phyloP scores from a whole-genome alignment of 352 stramenopile species.

The Pythium pyrilobum region DNA sequence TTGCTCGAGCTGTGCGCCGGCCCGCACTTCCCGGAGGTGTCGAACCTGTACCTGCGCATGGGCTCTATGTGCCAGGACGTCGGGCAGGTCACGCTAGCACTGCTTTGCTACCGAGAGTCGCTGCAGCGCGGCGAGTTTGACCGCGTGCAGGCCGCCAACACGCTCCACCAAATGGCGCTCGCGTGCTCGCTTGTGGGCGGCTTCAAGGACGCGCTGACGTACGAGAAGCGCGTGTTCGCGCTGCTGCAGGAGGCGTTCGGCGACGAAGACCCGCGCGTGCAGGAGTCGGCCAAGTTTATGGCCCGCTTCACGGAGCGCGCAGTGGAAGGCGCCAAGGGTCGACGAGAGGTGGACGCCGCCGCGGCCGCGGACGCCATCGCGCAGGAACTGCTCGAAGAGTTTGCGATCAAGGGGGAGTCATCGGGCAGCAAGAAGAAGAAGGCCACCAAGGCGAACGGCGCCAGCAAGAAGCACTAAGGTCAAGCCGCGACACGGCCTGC shows the following conservation, averaged over 20 bases:
- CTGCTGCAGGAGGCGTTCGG: constrained; percentile 81
- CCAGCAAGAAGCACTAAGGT: constrained; percentile 63
- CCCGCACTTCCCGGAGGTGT: constrained; percentile 87
- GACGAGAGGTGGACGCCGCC: constrained; percentile 68
- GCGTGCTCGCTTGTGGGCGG: constrained; percentile 69
- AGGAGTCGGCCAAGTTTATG: constrained; percentile 83
- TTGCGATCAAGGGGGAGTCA: constrained; percentile 61
- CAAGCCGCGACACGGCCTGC: too few relatives aligned
- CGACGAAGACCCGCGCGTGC: constrained; percentile 70
- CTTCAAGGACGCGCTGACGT: constrained; percentile 82
- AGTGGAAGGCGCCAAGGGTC: constrained; percentile 82
- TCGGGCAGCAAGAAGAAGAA: constrained; percentile 51
- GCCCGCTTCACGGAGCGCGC: constrained; percentile 83
- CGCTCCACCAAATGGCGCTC: constrained; percentile 85
- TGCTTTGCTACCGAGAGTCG: constrained; percentile 86
- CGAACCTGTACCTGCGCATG: constrained; percentile 91
- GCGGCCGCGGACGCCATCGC: constrained; percentile 72
- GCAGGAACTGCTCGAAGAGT: constrained; percentile 66
- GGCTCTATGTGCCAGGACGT: constrained; percentile 93
- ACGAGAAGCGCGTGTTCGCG: constrained; percentile 87
- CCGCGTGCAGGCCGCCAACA: constrained; percentile 81
- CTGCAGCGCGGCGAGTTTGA: constrained; percentile 85
- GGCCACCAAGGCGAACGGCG: constrained; percentile 38
- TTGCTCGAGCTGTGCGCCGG: constrained; percentile 91
- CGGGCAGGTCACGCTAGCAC: constrained; percentile 76